These are phyloP conservation scores for Biscogniauxia marginata DNA, from an alignment of 2,329 filamentous ascomycete species.

Conservation along the genomic window DNA sequence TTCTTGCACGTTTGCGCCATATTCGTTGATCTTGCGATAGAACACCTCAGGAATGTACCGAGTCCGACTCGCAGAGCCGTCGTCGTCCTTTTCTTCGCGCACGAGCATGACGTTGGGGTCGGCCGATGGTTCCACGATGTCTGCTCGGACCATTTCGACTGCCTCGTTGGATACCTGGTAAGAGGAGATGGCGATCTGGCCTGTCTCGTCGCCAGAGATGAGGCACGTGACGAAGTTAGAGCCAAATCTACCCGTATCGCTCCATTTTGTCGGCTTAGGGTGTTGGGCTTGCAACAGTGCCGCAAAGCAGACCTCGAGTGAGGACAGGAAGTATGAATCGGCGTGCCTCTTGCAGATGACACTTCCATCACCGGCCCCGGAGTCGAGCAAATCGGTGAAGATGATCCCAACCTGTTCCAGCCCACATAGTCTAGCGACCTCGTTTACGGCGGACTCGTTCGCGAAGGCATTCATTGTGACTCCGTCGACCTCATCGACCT, in stretches of 20 bases:
- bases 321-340: slow-evolving; percentile 92
- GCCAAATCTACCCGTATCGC: slow-evolving; percentile 88
- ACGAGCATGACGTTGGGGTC: slow-evolving; percentile 94
- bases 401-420: slow-evolving; percentile 89
- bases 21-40: slow-evolving; percentile 93
- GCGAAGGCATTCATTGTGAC: slow-evolving; percentile 83
- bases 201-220: slow-evolving; percentile 86
- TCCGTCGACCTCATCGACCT: slow-evolving; percentile 84
- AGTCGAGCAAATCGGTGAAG: slow-evolving; percentile 87
- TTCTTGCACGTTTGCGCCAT: slow-evolving; percentile 92
- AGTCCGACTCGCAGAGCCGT: slow-evolving; percentile 63
- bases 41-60: slow-evolving; percentile 98
- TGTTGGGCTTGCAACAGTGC: slow-evolving; percentile 84
- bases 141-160: slow-evolving; percentile 93
- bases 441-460: slow-evolving; percentile 77
- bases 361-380: slow-evolving; percentile 76
- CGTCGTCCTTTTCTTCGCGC: slow-evolving; percentile 84
- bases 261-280: slow-evolving; percentile 93
- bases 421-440: slow-evolving; percentile 78
- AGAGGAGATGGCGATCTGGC: slow-evolving; percentile 82
- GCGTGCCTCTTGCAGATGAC: slow-evolving; percentile 95
- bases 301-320: slow-evolving; percentile 86
- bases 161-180: slow-evolving; percentile 96
- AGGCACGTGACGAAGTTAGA: slow-evolving; percentile 98
- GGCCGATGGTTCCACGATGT: slow-evolving; percentile 92